A percentile compares a stretch with the other conserved stretches of the same genome.
Conservation (phyloP, 495 filamentous ascomycete species). For the Cladorrhinum samala region DNA sequence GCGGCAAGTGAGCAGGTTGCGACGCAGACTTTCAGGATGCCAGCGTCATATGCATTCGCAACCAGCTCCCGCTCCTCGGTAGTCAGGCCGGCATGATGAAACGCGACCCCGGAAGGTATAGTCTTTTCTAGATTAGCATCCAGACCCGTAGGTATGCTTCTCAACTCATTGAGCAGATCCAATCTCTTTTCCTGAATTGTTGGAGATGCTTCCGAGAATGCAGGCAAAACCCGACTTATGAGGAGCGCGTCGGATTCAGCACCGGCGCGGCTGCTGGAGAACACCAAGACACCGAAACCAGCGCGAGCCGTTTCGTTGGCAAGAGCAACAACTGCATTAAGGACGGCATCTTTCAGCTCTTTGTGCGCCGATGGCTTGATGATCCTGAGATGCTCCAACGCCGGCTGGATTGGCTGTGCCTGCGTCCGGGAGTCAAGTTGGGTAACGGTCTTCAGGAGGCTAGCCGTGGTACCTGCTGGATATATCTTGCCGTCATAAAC, state of each 20-base stretch:
- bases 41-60: slow-evolving; percentile 64
- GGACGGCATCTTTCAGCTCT: slow-evolving; percentile 56
- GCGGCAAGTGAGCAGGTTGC: slow-evolving; percentile 83
- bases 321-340: slow-evolving; percentile 66
- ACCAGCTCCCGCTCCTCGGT: slow-evolving; percentile 74
- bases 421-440: slow-evolving; percentile 42
- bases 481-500: slow-evolving; percentile 72
- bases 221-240: slow-evolving; percentile 58
- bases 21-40: slow-evolving; percentile 64
- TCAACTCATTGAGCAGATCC: slow-evolving; percentile 63
- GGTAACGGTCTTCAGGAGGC: slow-evolving; percentile 55
- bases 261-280: slow-evolving; percentile 62
- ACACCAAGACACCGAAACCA: slow-evolving; percentile 69
- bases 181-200: slow-evolving; percentile 51
- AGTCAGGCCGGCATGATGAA: slow-evolving; percentile 78
- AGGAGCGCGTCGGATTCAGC: slow-evolving; percentile 59
- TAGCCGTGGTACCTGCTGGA: slow-evolving; percentile 53
- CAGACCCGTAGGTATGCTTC: slow-evolving; percentile 59
- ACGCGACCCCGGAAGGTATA: slow-evolving; percentile 61
- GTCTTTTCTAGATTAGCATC: slow-evolving; percentile 63
- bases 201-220: slow-evolving; percentile 34
- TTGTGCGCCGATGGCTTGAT: slow-evolving; percentile 52
- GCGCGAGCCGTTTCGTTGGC: slow-evolving; percentile 58
- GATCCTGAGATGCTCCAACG: slow-evolving; percentile 25
- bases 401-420: slow-evolving; percentile 31